These are phyloP conservation scores for Cercospora nicotianae DNA, from an alignment of 2,329 filamentous ascomycete genomes.

Conservation along the genomic window DNA sequence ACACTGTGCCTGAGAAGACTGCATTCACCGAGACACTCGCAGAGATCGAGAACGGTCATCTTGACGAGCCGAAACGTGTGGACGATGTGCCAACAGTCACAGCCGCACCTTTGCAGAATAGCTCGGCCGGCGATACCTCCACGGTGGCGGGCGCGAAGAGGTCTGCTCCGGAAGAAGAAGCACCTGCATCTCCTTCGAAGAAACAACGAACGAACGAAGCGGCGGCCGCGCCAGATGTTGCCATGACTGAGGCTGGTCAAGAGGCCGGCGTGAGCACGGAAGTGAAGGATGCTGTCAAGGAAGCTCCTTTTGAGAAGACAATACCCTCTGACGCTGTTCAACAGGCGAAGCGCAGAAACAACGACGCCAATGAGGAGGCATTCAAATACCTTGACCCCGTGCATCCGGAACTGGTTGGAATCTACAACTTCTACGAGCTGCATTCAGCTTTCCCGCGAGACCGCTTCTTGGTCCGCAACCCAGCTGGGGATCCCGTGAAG, in stretches of 20 bases:
- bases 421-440: conserved; percentile 82
- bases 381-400: conserved; percentile 83
- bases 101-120: conserved; percentile 11
- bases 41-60: conserved; percentile 40
- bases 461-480: conserved; percentile 95
- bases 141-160: conserved; percentile 39
- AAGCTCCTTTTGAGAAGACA: conserved; percentile 32
- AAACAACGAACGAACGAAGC: conserved; percentile 32
- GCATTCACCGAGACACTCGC: conserved; percentile 44
- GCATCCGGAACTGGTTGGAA: conserved; percentile 73
- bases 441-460: conserved; percentile 82
- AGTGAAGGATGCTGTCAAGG: conserved; percentile 27
- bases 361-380: conserved; percentile 72
- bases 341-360: conserved; percentile 27
- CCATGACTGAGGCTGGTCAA: conserved; percentile 15
- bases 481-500: conserved; percentile 80
- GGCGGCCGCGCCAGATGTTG: conserved; percentile 26
- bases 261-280: conserved; percentile 24
- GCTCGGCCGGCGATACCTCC: conserved; percentile 17
- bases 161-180: conserved; percentile 42
- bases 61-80: conserved; percentile 19
- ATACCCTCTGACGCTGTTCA: conserved; percentile 18
- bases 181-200: conserved; percentile 41
- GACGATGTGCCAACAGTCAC: conserved; percentile 13
- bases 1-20: conserved; percentile 28